Evolutionary conservation across 2,329 filamentous ascomycete species (phyloP).

Genomic region (Pyrenochaeta sp.): DNA sequence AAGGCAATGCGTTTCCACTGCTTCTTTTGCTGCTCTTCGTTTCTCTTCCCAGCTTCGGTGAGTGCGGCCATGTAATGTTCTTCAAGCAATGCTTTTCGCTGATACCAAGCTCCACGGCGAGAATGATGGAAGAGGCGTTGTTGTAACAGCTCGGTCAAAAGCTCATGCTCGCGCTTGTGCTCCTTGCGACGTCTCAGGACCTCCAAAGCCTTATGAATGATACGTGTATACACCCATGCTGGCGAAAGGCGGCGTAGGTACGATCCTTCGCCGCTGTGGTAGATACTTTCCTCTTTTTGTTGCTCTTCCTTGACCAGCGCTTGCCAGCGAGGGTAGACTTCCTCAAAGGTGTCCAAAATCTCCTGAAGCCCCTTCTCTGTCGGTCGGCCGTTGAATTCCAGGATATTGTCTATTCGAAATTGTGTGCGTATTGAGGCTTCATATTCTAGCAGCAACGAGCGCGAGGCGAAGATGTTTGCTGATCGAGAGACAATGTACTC

Average conservation of each 20-base stretch:
- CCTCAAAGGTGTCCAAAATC: slow-evolving; percentile 76
- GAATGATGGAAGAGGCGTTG: slow-evolving; percentile 88
- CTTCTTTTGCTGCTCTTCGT: slow-evolving; percentile 73
- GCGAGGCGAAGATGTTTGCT: slow-evolving; percentile 84
- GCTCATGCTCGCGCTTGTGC: slow-evolving; percentile 76
- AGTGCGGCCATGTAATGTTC: slow-evolving; percentile 86
- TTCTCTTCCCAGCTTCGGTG: slow-evolving; percentile 27
- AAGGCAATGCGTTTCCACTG: slow-evolving; percentile 82
- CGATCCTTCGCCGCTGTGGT: slow-evolving; percentile 83
- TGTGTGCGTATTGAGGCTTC: slow-evolving; percentile 86
- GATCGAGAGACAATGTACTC: slow-evolving; percentile 90
- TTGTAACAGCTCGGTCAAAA: slow-evolving; percentile 77
- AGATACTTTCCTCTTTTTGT: slow-evolving; percentile 77
- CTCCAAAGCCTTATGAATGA: slow-evolving; percentile 85
- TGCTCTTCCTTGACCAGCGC: slow-evolving; percentile 76
- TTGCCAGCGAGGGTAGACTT: slow-evolving; percentile 83
- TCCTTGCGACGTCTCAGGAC: slow-evolving; percentile 84
- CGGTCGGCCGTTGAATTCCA: slow-evolving; percentile 80
- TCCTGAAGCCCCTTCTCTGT: slow-evolving; percentile 71
- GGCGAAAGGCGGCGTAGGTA: slow-evolving; percentile 91
- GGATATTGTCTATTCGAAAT: slow-evolving; percentile 78
- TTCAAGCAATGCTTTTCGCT: slow-evolving; percentile 90
- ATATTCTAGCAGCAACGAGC: slow-evolving; percentile 81
- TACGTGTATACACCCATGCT: slow-evolving; percentile 91
- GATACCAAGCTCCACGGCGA: slow-evolving; percentile 90